Evolutionary conservation across 495 filamentous ascomycete genomes (phyloP), one percentile per base, ranked within the genome.

Genomic region (Penicillium canariense): DNA sequence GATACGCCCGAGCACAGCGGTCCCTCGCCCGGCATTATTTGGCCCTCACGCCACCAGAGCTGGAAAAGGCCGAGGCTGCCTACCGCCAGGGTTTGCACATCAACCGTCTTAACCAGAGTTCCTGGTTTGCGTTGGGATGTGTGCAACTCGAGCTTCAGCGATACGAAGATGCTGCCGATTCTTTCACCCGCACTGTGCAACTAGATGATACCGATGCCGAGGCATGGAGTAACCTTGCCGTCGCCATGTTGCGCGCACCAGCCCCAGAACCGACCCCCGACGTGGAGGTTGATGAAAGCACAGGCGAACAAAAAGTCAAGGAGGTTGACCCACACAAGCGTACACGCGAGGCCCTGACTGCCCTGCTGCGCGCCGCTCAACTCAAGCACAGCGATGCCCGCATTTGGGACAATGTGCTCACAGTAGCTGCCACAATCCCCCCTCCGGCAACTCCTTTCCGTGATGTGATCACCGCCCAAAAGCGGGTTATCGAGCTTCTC

Each of bases 401-500:
- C 53, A 96, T 99, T 58, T 97, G 91, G 92, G 89, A 96, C 56
- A 99, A 99, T 63, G 82, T 96, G 12, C 80, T 97, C 43, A 90
- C 87, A 2, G 86, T 99, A 34, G 87, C 89, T 0, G 83, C 88
- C 4, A 87, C 89, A 8, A 76, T 91, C 14, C 78, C 79, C 0
- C 90, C 91, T 0, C 91, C 91, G 0, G 59, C 54, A 22, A 86
- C 88, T 0, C 81, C 88, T 0, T 88, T 87, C 65, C 68, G 76
- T 1, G 90, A 96, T 35, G 75, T 96, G 17, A 68, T 96, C 14
- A 71, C 84, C 11, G 90, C 88, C 0, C 77, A 94, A 57, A 78
- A 75, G 26, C 82, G 84, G 32, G 68, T 97, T 30, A 84, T 97
- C 50, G 86, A 87, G 18, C 80, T 97, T 20, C 82, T 87, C n/a